Evolutionary conservation across 805 yeast species (phyloP), one percentile per base, ranked within the genome.

Genomic region (Alloascoidea africana): DNA sequence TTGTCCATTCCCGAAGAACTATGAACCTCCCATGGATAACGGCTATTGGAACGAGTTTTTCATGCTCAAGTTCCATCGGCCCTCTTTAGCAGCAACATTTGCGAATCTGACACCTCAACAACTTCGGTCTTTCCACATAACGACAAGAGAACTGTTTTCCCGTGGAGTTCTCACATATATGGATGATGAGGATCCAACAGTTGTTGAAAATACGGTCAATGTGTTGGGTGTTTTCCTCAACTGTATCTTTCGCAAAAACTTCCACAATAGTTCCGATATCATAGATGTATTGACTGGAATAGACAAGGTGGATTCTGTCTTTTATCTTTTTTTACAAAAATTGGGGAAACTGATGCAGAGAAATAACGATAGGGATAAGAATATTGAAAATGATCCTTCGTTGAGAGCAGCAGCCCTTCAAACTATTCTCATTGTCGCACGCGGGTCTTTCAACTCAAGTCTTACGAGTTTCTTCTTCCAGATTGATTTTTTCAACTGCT

Each of bases 31-130:
- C 8, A 23, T 14, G 11, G 32, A 16, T 16, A 30, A 34, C 11
- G 18, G 18, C 32, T 34, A 14, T 18, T 34, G 36, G 36, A 18
- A 16, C 14, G 36, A 34, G 18, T 34, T 34, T 34, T 34, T 34
- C 16, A 8, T 34, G 8, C 6, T 34, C n/a, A 34, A 34, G 18
- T 34, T 14, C 14, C 36, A 34, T 18, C 14, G 16, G 8, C 32
- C 36, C 5, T 34, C 36, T 5, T 18, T 34, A n/a, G 18, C 16
- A 18, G 36, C 36, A 5, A 34, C 36, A 8, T 34, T 34, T 18
- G 5, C n/a, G n/a, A 14, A 34, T 18, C 18, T 34, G n/a, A 5
- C 36, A 34, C 6, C 16, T 16, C n/a, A 18, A 14, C 27, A 34
- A 14, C 8, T 34, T 6, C 18, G 16, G 6, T 8, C 11, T 13